Percentiles rank a stretch among this genome's conserved stretches.
Evolutionary conservation across 305 asterid genomes (phyloP).

Genomic region (Rubia tinctorum): DNA sequence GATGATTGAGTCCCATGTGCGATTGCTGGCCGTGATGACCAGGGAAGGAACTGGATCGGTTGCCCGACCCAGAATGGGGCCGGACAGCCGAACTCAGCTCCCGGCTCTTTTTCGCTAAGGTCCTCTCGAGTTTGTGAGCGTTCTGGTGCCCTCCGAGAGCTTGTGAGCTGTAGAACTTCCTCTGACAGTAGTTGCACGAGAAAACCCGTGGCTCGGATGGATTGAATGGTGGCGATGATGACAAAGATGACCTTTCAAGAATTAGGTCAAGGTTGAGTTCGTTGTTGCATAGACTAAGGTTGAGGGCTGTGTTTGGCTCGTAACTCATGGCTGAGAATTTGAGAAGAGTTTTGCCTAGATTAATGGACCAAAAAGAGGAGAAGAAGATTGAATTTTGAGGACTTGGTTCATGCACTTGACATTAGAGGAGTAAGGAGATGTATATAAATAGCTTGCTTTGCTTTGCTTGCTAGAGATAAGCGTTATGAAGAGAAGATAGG

Average conservation of each 20-base stretch:
- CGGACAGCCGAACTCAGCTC: constrained; percentile 37
- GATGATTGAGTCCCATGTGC: constrained; percentile 7
- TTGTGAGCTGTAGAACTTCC: constrained; percentile 75
- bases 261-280: constrained; percentile 32
- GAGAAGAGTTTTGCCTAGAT: not conserved
- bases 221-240: constrained; percentile 30
- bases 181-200: constrained; percentile 75
- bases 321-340: constrained; percentile 35
- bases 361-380: not conserved
- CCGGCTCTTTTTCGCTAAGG: constrained; percentile 77
- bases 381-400: constrained; percentile 1
- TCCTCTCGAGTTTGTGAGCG: constrained; percentile 88
- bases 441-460: not conserved
- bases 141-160: constrained; percentile 91
- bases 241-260: constrained; percentile 27
- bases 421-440: not conserved
- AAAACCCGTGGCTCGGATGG: constrained; percentile 55
- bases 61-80: constrained; percentile 32
- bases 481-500: constrained; percentile 12
- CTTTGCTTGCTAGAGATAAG: not conserved
- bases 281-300: constrained; percentile 37
- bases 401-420: constrained; percentile 2
- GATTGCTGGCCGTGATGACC: constrained; percentile 14
- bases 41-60: constrained; percentile 23
- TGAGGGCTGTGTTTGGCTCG: constrained; percentile 49